phyloP scores from a whole-genome alignment of 495 filamentous ascomycete genomes.

The Daldinia bambusicola region DNA sequence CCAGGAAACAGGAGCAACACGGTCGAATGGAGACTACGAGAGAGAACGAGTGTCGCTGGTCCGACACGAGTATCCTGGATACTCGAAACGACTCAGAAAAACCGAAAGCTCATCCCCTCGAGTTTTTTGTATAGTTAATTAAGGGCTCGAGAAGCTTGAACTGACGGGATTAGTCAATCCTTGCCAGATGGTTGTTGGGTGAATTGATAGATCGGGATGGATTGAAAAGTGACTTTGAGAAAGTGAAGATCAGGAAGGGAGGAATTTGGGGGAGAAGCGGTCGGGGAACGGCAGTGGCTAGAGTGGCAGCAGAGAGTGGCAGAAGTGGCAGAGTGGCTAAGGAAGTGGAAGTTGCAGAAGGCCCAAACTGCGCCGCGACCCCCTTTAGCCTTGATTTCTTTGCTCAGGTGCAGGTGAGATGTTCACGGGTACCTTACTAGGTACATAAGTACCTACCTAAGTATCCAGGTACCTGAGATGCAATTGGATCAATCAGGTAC shows the following conservation, averaged over 20 bases:
- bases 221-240: conserved; percentile 27
- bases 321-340: conserved; percentile 17
- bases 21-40: conserved; percentile 26
- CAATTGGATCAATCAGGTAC: conserved; percentile 5
- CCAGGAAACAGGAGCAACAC: conserved; percentile 17
- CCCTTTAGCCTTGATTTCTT: conserved; percentile 5
- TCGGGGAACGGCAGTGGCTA: conserved; percentile 44
- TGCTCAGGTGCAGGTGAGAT: no score
- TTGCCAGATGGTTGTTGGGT: conserved; percentile 34
- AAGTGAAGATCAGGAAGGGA: conserved; percentile 46
- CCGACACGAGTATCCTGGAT: conserved; percentile 41
- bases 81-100: conserved; percentile 39
- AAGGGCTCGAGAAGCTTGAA: conserved; percentile 36
- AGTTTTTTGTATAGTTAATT: conserved; percentile 28
- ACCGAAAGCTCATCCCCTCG: conserved; percentile 45
- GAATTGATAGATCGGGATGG: conserved; percentile 34
- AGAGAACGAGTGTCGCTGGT: conserved; percentile 27
- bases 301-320: conserved; percentile 12
- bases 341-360: conserved; percentile 10
- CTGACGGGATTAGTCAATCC: conserved; percentile 41
- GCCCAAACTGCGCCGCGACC: conserved; percentile 10
- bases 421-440: background rate
- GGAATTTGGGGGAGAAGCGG: conserved; percentile 45
- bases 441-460: conserved; percentile 10
- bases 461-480: background rate